A percentile compares a stretch with the other conserved stretches of the same genome.
These are phyloP conservation scores for Lepiota brunneoincarnata DNA, from an alignment of 768 basidiomycete genomes.

Conservation along the genomic window DNA sequence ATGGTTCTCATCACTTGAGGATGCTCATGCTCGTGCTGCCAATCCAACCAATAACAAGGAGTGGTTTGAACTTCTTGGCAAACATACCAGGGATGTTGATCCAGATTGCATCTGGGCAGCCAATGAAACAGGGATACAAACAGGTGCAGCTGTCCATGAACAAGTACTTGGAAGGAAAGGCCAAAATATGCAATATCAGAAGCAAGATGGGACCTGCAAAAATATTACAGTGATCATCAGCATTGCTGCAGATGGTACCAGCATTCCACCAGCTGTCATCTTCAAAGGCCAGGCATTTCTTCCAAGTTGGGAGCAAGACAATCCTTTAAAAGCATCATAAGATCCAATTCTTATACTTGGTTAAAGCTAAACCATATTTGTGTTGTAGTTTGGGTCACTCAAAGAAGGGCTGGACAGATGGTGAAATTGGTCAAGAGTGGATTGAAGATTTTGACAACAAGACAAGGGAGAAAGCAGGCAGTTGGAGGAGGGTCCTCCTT, in stretches of 20 bases:
- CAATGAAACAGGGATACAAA: conserved; percentile 33
- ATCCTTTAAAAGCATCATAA: conserved; percentile 38
- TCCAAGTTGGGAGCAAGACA: conserved; percentile 35
- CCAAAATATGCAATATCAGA: conserved; percentile 27
- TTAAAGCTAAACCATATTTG: conserved; percentile 20
- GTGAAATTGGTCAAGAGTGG: conserved; percentile 33
- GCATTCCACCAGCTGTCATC: conserved; percentile 34
- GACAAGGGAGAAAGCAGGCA: conserved; percentile 23
- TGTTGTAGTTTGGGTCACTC: conserved; percentile 19
- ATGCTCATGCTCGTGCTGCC: too few species aligned
- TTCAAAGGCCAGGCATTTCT: conserved; percentile 35
- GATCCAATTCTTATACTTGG: conserved; percentile 14
- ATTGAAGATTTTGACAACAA: conserved; percentile 31
- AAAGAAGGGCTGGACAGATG: conserved; percentile 32
- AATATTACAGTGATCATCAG: conserved; percentile 34
- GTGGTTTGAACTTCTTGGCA: too few species aligned
- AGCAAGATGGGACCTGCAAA: conserved; percentile 24
- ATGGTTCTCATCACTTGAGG: too few species aligned
- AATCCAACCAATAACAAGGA: too few species aligned
- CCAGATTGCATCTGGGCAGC: conserved; percentile 27
- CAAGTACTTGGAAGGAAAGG: conserved; percentile 25
- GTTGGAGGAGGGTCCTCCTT: conserved; percentile 25
- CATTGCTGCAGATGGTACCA: conserved; percentile 37
- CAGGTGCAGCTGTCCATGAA: conserved; percentile 18
- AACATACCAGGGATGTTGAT: neutral